phyloP scores from a whole-genome alignment of 768 basidiomycete genomes.

The Leccinum fibrillosum region DNA sequence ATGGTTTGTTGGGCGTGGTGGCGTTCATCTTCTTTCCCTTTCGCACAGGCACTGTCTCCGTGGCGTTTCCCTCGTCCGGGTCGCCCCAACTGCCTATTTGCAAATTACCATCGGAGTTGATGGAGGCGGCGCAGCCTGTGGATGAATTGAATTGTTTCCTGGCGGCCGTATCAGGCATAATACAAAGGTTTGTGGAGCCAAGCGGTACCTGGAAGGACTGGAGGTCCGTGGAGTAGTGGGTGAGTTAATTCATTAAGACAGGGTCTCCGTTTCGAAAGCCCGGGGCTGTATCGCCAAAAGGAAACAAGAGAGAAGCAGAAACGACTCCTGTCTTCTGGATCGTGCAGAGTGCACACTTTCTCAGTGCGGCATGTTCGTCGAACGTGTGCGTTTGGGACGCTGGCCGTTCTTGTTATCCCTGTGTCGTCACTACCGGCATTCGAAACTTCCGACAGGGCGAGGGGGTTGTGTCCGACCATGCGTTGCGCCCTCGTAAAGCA shows the following conservation, averaged over 20 bases:
- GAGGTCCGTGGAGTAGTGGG: conserved; percentile 21
- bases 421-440: conserved; percentile 6
- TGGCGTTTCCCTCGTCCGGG: conserved; percentile 20
- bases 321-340: background rate
- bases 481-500: conserved; percentile 1
- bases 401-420: conserved; percentile 7
- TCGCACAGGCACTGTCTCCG: conserved; percentile 17
- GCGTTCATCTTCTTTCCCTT: conserved; percentile 1
- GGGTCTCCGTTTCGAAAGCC: conserved; percentile 16
- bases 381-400: conserved; percentile 1
- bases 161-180: conserved; percentile 5
- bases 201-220: conserved; percentile 1
- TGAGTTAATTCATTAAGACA: conserved; percentile 8
- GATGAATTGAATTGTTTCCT: conserved; percentile 3
- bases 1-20: conserved; percentile 19
- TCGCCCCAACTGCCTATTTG: conserved; percentile 16
- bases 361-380: conserved; percentile 20
- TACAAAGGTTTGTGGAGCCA: conserved; percentile 17
- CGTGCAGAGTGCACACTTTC: background rate
- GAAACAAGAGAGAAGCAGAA: background rate
- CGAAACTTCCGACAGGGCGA: background rate
- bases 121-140: conserved; percentile 19
- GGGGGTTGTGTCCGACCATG: conserved; percentile 1
- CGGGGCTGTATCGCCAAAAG: conserved; percentile 1
- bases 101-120: conserved; percentile 21